These are phyloP conservation scores for Xylaria palmicola DNA, from an alignment of 495 filamentous ascomycete genomes.

Conservation along the genomic window DNA sequence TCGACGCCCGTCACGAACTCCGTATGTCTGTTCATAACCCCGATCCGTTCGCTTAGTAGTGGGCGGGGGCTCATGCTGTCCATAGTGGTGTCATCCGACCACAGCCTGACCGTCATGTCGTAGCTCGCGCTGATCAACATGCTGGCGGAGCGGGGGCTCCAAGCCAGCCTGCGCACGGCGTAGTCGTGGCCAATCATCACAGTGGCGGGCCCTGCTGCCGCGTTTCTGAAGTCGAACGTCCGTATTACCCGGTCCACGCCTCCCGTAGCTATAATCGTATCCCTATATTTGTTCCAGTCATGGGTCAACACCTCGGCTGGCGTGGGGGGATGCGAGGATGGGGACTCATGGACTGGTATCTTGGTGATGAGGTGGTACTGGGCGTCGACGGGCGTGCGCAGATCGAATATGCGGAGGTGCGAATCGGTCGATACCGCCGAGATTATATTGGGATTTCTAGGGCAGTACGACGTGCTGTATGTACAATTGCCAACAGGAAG, in stretches of 20 bases:
- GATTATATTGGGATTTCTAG: conserved; percentile 73
- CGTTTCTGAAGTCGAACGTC: conserved; percentile 81
- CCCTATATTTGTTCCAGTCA: conserved; percentile 98
- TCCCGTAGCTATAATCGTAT: conserved; percentile 75
- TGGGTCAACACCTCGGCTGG: conserved; percentile 82
- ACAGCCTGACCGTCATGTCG: conserved; percentile 94
- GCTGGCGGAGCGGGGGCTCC: conserved; percentile 89
- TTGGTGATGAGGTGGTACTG: conserved; percentile 77
- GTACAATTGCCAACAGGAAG: conserved; percentile 89
- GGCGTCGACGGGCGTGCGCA: conserved; percentile 75
- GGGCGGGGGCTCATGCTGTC: conserved; percentile 32
- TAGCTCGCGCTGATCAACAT: conserved; percentile 86
- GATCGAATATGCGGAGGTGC: conserved; percentile 83
- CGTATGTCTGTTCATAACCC: conserved; percentile 85
- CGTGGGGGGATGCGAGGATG: conserved; percentile 37
- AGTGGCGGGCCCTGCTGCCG: conserved; percentile 64
- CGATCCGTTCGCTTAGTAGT: conserved; percentile 66
- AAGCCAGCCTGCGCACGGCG: conserved; percentile 78
- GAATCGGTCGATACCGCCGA: conserved; percentile 83
- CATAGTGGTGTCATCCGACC: conserved; percentile 73
- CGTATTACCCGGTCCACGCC: conserved; percentile 88
- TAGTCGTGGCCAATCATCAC: conserved; percentile 85
- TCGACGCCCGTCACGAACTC: conserved; percentile 98
- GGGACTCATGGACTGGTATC: conserved; percentile 72
- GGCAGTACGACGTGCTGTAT: conserved; percentile 80